Evolutionary conservation across 441 rosid species (phyloP).

Genomic region (Codiaeum variegatum): DNA sequence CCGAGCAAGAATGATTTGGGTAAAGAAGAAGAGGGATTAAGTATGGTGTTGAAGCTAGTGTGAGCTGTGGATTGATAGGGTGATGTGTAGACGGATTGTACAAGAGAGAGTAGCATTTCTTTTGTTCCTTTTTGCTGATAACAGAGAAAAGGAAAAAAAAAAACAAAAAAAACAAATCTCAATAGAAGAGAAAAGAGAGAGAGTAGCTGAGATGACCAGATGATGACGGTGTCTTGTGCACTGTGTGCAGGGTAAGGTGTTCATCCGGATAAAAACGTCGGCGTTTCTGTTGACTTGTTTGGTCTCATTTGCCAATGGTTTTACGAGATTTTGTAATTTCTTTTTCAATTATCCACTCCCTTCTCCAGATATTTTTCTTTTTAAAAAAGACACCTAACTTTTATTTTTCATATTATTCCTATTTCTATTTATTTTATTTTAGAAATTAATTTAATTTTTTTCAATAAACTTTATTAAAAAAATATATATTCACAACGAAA

Average conservation of each 20-base stretch:
- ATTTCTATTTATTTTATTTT: no score
- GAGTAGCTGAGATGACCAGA: not conserved
- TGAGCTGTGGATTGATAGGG: constrained; percentile 25
- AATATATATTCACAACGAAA: no score
- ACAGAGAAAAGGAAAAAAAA: not conserved
- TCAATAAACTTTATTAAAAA: no score
- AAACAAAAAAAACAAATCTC: not conserved
- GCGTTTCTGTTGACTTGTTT: not conserved
- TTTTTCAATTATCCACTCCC: no score
- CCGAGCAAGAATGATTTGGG: constrained; percentile 44
- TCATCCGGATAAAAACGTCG: not conserved
- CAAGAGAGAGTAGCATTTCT: constrained; percentile 46
- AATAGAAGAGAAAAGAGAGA: not conserved
- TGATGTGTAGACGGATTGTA: constrained; percentile 35
- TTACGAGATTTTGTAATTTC: no score
- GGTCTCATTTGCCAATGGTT: not conserved
- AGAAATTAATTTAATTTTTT: no score
- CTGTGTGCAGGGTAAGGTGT: not conserved
- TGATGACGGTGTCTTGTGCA: not conserved
- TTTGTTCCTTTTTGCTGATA: constrained; percentile 12
- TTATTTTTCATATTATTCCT: no score
- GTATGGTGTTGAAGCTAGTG: constrained; percentile 18
- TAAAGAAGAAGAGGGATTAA: constrained; percentile 20
- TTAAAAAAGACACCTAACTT: no score
- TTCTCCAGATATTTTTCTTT: no score